These are phyloP conservation scores for Colletotrichum sp. DNA, from an alignment of 2,329 filamentous ascomycete species.

Conservation along the genomic window DNA sequence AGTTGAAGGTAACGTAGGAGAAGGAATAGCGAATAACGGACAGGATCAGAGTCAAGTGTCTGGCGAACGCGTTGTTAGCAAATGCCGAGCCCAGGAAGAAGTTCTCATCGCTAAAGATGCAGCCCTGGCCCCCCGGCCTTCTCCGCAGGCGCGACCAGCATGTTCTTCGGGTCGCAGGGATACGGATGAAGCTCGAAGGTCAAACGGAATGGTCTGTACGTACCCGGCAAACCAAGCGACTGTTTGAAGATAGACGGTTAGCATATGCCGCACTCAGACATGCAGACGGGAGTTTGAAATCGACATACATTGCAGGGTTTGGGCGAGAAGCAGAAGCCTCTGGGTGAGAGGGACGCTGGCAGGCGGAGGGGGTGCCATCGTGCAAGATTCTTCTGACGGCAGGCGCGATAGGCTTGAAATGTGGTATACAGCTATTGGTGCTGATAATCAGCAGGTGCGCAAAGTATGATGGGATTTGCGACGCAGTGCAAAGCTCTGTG, in stretches of 20 bases:
- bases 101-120: not conserved
- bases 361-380: slow-evolving; percentile 69
- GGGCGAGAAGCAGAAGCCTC: slow-evolving; percentile 77
- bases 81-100: not conserved
- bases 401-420: not conserved
- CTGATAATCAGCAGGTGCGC: not conserved
- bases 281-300: slow-evolving; percentile 1
- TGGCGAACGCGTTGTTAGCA: slow-evolving; percentile 37
- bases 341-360: slow-evolving; percentile 73
- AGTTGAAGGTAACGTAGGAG: slow-evolving; percentile 90
- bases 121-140: not conserved
- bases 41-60: slow-evolving; percentile 86
- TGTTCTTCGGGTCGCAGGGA: slow-evolving; percentile 10
- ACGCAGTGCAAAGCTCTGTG: not conserved
- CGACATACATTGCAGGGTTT: slow-evolving; percentile 89
- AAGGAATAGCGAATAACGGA: slow-evolving; percentile 82
- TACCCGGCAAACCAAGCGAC: slow-evolving; percentile 86
- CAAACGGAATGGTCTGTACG: slow-evolving; percentile 40
- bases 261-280: slow-evolving; percentile 27
- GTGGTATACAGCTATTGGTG: not conserved
- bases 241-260: slow-evolving; percentile 42
- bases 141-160: not conserved
- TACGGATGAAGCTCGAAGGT: slow-evolving; percentile 11
- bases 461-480: not conserved
- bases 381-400: not conserved